Percentiles rank a stretch among this genome's conserved stretches.
These are phyloP conservation scores for Coriaria nepalensis DNA, from an alignment of 306 rosid species.

Conservation along the genomic window DNA sequence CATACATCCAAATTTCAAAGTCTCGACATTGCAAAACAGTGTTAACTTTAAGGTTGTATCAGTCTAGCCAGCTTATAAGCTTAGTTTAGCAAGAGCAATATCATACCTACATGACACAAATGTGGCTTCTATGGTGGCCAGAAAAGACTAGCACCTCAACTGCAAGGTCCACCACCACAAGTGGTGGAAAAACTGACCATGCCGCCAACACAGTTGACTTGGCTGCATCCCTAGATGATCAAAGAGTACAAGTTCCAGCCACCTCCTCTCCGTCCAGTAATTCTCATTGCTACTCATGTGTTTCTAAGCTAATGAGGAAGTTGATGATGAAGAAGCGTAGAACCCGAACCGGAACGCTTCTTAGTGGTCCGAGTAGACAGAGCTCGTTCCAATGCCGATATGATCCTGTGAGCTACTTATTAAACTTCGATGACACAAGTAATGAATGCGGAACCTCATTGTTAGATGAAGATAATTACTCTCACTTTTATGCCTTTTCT, in stretches of 20 bases:
- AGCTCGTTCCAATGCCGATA: constrained; percentile 48
- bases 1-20: too few relatives aligned
- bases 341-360: constrained; percentile 4
- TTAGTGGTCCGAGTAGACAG: constrained; percentile 15
- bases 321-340: constrained; percentile 41
- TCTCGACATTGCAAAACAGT: too few relatives aligned
- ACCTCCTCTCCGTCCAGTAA: constrained; percentile 4
- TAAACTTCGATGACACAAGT: constrained; percentile 46
- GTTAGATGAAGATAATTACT: constrained; percentile 48
- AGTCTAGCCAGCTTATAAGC: too few relatives aligned
- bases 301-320: constrained; percentile 41
- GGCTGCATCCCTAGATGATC: not conserved
- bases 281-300: constrained; percentile 12
- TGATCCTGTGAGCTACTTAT: constrained; percentile 71
- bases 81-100: too few relatives aligned
- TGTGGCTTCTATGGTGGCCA: constrained; percentile 38
- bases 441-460: constrained; percentile 38
- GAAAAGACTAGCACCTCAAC: constrained; percentile 6
- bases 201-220: constrained; percentile 1
- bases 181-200: constrained; percentile 4
- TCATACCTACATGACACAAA: constrained; percentile 7
- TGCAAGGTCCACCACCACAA: constrained; percentile 9
- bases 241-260: not conserved
- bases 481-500: constrained; percentile 62
- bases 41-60: too few relatives aligned